Base-by-base conservation (phyloP, 106 monocot species). In the Allium cepa region DNA sequence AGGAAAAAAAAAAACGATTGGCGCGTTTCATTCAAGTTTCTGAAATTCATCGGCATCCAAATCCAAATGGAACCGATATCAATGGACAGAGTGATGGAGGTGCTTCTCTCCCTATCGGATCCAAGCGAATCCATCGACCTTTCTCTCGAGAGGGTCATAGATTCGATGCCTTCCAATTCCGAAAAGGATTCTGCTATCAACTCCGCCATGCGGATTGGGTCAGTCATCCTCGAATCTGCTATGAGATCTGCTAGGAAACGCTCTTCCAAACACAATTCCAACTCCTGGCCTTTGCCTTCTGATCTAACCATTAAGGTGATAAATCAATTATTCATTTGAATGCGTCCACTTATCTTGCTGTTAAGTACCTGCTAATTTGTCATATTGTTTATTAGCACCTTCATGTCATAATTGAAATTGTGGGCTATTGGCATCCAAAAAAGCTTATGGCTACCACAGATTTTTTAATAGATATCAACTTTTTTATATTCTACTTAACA, bases 221-320 rank as follows among this genome's bases (percentile, higher is more conserved):
- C 75, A 15, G 78, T 84, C 46, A 55, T 88, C 53, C 50, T 81
- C 9, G 87, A 84, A 60, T 68, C 84, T 28, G 75, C 80, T 15
- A 66, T n/a, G 58, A 46, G 83, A 60, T 75, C 77, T 45, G 68
- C 68, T 8, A 71, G 81, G 57, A 75, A 56, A 57, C 81, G 71
- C 12, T 72, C 78, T 0, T 57, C 84, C 50, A 60, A 26, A 26
- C 87, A 88, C 65, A 88, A 88, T 66, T 77, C 70, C 9, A 60
- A 53, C 11, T 72, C 73, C 8, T 88, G 87, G 87, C 78, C 81
- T 46, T 72, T 88, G n/a, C 75, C 83, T 9, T 52, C 64, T 9
- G 87, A 88, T 80, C 78, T 88, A 72, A 88, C 84, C 46, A 57
- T 84, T 49, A 88, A 81, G 59, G 87, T 87, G 53, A 11, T 16